phyloP scores from a whole-genome alignment of 345 rosid species.

The Boechera stricta region DNA sequence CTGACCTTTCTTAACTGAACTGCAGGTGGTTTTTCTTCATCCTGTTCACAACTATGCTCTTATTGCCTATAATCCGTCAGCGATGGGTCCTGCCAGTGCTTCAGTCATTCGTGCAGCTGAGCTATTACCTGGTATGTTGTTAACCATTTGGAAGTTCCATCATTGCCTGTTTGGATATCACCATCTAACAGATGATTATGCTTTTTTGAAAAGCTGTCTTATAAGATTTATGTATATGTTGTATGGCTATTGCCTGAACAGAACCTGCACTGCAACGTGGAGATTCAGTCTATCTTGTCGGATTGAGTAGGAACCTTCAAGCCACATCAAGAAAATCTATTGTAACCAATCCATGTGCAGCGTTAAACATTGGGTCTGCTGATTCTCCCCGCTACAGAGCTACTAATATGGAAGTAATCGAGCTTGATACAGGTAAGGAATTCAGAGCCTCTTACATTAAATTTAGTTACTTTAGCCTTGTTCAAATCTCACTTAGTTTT shows the following conservation, averaged over 20 bases:
- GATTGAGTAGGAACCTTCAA: conserved; percentile 86
- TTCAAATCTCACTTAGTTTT: conserved; percentile 19
- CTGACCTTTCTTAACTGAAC: conserved; percentile 35
- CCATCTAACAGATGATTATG: neutral
- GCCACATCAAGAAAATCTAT: conserved; percentile 91
- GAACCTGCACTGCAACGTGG: conserved; percentile 90
- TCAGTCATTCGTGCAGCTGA: conserved; percentile 85
- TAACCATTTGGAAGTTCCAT: conserved; percentile 16
- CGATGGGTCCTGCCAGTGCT: conserved; percentile 72
- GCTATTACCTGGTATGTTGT: conserved; percentile 75
- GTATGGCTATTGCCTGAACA: conserved; percentile 44
- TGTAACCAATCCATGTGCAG: conserved; percentile 90
- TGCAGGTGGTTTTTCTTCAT: conserved; percentile 95
- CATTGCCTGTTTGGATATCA: conserved; percentile 18
- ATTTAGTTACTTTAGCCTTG: neutral
- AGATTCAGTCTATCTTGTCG: conserved; percentile 89
- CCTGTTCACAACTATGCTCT: conserved; percentile 96
- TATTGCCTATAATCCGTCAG: conserved; percentile 88
- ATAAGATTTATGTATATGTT: neutral
- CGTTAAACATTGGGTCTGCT: conserved; percentile 83
- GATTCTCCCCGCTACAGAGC: conserved; percentile 96
- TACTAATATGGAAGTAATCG: conserved; percentile 94
- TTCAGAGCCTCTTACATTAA: conserved; percentile 30
- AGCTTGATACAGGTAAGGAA: conserved; percentile 83
- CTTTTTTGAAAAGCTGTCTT: conserved; percentile 11